Percentiles rank a stretch among this genome's conserved stretches.
Evolutionary conservation across 2,329 filamentous ascomycete species (phyloP).

Genomic region (Trichoderma harzianum): DNA sequence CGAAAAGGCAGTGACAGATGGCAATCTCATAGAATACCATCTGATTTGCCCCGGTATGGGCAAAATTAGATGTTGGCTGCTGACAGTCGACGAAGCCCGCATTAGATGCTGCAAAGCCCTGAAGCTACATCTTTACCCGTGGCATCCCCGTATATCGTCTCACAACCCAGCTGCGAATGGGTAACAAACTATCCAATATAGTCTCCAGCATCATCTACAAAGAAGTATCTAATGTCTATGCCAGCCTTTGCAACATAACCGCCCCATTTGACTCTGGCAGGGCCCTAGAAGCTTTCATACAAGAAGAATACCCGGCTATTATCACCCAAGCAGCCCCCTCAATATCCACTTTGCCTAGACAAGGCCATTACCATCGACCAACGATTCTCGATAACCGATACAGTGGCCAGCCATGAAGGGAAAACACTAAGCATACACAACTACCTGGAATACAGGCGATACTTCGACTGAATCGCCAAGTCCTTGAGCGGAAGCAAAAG

Average conservation of each 20-base stretch:
- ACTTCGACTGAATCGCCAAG: neutral
- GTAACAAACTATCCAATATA: neutral
- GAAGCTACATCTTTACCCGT: no score
- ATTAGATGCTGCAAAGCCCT: neutral
- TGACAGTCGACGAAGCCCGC: neutral
- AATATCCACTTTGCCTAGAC: neutral
- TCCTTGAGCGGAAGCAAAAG: no score
- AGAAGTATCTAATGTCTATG: neutral
- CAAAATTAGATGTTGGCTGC: neutral
- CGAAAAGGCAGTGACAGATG: neutral
- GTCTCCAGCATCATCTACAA: neutral
- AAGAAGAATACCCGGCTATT: neutral
- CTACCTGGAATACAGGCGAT: neutral
- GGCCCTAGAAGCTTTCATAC: neutral
- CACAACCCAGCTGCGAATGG: slow-evolving; percentile 24
- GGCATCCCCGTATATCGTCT: slow-evolving; percentile 23
- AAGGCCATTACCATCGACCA: neutral
- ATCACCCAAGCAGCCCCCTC: neutral
- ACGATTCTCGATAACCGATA: neutral
- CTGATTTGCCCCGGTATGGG: neutral
- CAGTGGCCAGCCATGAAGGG: neutral
- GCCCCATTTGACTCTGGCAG: neutral
- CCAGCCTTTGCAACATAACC: neutral
- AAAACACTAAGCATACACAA: neutral
- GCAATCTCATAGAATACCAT: neutral